These are phyloP conservation scores for Chaetomidium leptoderma DNA, from an alignment of 495 filamentous ascomycete genomes.

Conservation along the genomic window DNA sequence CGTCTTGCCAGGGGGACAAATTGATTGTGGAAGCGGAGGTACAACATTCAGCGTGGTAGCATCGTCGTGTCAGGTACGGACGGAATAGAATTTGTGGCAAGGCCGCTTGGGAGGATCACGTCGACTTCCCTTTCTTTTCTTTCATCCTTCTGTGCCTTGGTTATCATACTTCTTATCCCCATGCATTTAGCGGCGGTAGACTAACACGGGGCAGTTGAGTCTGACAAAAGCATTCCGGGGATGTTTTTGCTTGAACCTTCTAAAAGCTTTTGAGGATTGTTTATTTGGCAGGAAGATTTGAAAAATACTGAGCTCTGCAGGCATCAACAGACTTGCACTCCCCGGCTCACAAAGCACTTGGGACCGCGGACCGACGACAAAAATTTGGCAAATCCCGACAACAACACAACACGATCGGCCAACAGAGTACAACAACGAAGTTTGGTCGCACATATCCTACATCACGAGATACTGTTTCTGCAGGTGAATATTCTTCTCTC, in stretches of 20 bases:
- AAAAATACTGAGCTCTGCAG: too few species aligned
- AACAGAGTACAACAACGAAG: not conserved
- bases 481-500: not conserved
- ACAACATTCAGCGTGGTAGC: slow-evolving; percentile 3
- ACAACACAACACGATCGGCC: not conserved
- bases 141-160: not conserved
- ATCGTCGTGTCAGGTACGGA: not conserved
- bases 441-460: not conserved
- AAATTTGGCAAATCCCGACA: not conserved
- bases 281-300: too few species aligned
- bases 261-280: too few species aligned
- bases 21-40: not conserved
- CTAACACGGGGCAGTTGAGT: too few species aligned
- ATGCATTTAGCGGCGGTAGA: not conserved
- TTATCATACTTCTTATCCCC: not conserved
- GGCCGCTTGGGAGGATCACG: not conserved
- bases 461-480: too few species aligned
- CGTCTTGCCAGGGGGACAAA: too few species aligned
- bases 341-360: not conserved
- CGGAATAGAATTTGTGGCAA: not conserved
- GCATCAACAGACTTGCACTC: too few species aligned
- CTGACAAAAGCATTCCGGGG: too few species aligned
- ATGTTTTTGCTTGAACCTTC: too few species aligned
- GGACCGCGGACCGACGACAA: not conserved
- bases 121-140: not conserved